Conservation (phyloP, 495 filamentous ascomycete genomes). For the Talaromyces borbonicus region DNA sequence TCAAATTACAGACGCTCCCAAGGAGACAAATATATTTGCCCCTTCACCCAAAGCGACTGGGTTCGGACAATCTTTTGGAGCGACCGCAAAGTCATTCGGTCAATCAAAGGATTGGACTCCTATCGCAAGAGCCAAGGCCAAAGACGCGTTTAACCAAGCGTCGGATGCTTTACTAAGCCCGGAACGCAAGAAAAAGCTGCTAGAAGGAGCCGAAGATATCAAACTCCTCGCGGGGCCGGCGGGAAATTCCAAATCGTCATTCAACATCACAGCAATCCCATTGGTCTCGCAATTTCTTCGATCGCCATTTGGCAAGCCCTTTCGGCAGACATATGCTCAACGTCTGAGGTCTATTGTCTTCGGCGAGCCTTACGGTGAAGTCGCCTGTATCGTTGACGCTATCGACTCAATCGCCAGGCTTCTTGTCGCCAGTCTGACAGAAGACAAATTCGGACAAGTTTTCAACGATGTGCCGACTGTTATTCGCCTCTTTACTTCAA, state of each 20-base stretch:
- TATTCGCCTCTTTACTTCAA: slow-evolving; percentile 57
- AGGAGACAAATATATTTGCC: slow-evolving; percentile 50
- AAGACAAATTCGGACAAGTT: slow-evolving; percentile 85
- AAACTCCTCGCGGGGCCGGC: slow-evolving; percentile 27
- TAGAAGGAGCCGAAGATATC: slow-evolving; percentile 26
- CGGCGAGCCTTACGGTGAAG: slow-evolving; percentile 55
- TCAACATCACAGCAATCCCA: slow-evolving; percentile 20
- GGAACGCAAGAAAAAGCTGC: slow-evolving; percentile 31
- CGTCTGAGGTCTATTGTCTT: slow-evolving; percentile 53
- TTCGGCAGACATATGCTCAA: slow-evolving; percentile 60
- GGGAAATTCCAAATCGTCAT: slow-evolving; percentile 23
- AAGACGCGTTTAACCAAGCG: slow-evolving; percentile 32
- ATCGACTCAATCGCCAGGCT: slow-evolving; percentile 59
- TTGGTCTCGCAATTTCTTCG: slow-evolving; percentile 28
- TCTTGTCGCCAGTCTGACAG: slow-evolving; percentile 58
- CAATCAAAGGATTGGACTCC: slow-evolving; percentile 45
- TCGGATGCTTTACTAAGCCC: slow-evolving; percentile 32
- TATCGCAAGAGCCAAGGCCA: slow-evolving; percentile 29
- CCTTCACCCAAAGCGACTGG: slow-evolving; percentile 37
- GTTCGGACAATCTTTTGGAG: slow-evolving; percentile 42
- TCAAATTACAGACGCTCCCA: slow-evolving; percentile 41
- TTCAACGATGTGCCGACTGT: slow-evolving; percentile 64
- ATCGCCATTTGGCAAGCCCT: slow-evolving; percentile 52
- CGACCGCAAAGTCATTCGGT: slow-evolving; percentile 48
- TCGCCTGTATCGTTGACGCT: slow-evolving; percentile 58